Conservation (phyloP, 164 flowering plant genomes). For the Amborella trichopoda region DNA sequence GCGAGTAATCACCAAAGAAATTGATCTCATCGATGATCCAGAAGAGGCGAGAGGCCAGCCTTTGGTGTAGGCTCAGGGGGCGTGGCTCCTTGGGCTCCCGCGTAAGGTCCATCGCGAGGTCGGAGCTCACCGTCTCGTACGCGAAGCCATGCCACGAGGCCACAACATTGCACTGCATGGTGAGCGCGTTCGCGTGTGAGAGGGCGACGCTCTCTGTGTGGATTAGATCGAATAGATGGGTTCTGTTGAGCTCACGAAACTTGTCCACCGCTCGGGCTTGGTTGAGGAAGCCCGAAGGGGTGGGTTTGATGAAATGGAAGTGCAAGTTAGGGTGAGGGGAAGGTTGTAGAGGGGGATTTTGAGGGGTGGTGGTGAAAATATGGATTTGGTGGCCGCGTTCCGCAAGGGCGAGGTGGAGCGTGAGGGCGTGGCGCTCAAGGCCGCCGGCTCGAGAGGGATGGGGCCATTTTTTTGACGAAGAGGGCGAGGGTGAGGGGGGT, state of each 20-base stretch:
- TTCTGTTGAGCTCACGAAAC: constrained; percentile 34
- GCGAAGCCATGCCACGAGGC: constrained; percentile 86
- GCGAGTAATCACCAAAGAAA: constrained; percentile 52
- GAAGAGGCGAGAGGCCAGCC: too few species aligned
- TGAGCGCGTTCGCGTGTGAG: constrained; percentile 31
- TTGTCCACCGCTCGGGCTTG: constrained; percentile 47
- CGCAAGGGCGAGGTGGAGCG: constrained; percentile 43
- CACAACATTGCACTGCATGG: constrained; percentile 43
- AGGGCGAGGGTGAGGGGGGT: constrained; percentile 53
- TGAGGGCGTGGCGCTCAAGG: constrained; percentile 67
- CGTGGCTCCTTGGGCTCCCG: constrained; percentile 28
- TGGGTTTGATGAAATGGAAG: constrained; percentile 54
- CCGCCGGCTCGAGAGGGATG: constrained; percentile 34
- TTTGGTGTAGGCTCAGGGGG: constrained; percentile 26
- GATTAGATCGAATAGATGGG: constrained; percentile 25
- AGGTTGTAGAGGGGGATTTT: constrained; percentile 22
- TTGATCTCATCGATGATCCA: constrained; percentile 62
- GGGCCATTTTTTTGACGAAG: constrained; percentile 66
- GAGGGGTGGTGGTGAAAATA: constrained; percentile 19
- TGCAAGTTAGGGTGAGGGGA: constrained; percentile 22
- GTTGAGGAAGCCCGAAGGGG: constrained; percentile 45
- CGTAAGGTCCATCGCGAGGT: constrained; percentile 54
- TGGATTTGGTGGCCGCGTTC: constrained; percentile 23
- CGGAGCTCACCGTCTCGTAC: constrained; percentile 61
- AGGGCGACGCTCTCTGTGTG: constrained; percentile 42